Conservation (phyloP, 257 asterid species). For the Thymus mandschuricus region DNA sequence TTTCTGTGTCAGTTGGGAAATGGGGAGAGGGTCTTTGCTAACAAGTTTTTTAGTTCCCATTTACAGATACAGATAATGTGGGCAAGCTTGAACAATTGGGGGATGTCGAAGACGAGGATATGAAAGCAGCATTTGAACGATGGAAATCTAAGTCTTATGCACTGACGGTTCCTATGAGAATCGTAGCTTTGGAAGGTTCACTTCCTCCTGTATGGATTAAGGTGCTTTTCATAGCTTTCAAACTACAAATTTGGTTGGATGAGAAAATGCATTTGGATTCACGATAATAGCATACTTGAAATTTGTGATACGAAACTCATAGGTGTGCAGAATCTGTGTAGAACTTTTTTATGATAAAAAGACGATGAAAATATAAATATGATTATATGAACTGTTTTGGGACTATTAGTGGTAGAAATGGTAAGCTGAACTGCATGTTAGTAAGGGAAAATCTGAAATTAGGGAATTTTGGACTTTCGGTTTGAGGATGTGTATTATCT, state of each 20-base stretch:
- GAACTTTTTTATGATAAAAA: background rate
- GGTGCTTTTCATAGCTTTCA: constrained; percentile 45
- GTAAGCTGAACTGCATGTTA: background rate
- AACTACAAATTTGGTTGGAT: constrained; percentile 5
- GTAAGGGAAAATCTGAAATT: background rate
- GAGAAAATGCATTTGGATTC: background rate
- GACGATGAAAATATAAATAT: background rate
- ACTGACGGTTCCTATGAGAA: constrained; percentile 72
- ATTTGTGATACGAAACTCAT: background rate
- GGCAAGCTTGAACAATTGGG: constrained; percentile 42
- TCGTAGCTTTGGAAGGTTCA: constrained; percentile 81
- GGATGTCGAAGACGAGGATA: constrained; percentile 51
- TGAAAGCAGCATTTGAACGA: constrained; percentile 69
- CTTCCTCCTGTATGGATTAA: constrained; percentile 82
- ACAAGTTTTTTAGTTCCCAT: constrained; percentile 2
- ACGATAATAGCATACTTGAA: background rate
- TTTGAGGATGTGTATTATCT: background rate
- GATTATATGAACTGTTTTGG: background rate
- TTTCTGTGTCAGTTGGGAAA: background rate
- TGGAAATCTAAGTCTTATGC: constrained; percentile 90
- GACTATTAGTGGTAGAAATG: background rate
- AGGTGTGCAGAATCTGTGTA: background rate
- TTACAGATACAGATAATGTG: constrained; percentile 38
- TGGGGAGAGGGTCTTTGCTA: background rate
- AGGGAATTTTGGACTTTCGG: background rate